phyloP scores from a whole-genome alignment of 805 yeast genomes.

The Candida manassasensis region DNA sequence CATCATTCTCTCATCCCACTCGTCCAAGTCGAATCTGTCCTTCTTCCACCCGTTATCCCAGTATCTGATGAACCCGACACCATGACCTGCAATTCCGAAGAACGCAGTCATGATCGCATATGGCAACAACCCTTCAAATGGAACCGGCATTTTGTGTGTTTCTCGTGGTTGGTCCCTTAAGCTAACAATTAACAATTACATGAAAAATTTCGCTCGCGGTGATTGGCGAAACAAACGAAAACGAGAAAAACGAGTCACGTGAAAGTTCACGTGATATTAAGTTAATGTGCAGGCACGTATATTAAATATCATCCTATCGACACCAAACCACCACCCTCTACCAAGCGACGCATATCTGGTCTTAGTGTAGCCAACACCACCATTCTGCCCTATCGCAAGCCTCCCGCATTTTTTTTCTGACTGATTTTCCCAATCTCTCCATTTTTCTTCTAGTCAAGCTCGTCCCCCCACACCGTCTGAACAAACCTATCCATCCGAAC shows the following conservation, averaged over 20 bases:
- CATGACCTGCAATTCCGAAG: slow-evolving; percentile 43
- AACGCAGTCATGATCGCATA: slow-evolving; percentile 43
- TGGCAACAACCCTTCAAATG: slow-evolving; percentile 45
- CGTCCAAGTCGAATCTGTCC: slow-evolving; percentile 41
- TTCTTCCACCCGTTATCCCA: slow-evolving; percentile 49
- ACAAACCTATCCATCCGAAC: slow-evolving; percentile 89
- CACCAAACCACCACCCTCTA: too few relatives aligned
- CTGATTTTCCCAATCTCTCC: neutral
- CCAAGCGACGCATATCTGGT: too few relatives aligned
- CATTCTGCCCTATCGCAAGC: too few relatives aligned
- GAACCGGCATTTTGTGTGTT: slow-evolving; percentile 36
- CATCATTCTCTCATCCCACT: slow-evolving; percentile 46
- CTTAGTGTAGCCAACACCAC: too few relatives aligned
- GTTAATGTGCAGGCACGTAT: slow-evolving; percentile 5
- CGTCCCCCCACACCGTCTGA: slow-evolving; percentile 57
- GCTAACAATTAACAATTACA: too few relatives aligned
- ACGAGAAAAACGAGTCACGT: neutral
- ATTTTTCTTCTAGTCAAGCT: neutral
- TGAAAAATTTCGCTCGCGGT: neutral
- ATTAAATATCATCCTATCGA: neutral
- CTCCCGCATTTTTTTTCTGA: too few relatives aligned
- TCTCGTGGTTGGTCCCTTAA: too few relatives aligned
- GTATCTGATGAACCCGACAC: slow-evolving; percentile 40
- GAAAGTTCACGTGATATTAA: slow-evolving; percentile 3
- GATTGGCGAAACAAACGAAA: neutral